These are phyloP conservation scores for Ceratobasidium theobromae DNA, from an alignment of 1,284 basidiomycete species.

Conservation along the genomic window DNA sequence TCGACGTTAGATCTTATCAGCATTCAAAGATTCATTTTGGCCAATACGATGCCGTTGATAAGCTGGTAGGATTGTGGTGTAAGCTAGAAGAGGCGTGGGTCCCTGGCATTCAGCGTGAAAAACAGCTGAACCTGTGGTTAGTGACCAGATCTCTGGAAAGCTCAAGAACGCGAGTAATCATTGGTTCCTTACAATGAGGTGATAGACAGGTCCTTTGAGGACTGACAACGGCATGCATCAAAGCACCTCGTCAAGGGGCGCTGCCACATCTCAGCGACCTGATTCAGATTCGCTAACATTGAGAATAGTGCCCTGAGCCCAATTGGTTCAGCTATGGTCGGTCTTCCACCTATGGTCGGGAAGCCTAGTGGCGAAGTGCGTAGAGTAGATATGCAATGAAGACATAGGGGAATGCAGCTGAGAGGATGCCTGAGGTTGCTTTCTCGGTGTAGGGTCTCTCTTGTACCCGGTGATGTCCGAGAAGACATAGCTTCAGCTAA, in stretches of 20 bases:
- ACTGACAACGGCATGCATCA: background rate
- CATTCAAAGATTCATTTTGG: background rate
- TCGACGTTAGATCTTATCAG: background rate
- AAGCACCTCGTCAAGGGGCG: background rate
- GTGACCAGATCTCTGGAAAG: background rate
- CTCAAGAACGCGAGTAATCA: background rate
- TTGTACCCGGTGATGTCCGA: background rate
- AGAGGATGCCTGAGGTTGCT: background rate
- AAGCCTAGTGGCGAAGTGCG: slow-evolving; percentile 12
- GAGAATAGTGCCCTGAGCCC: background rate
- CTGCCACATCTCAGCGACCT: background rate
- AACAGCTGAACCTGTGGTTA: background rate
- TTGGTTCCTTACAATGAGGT: background rate
- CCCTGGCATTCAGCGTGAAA: background rate
- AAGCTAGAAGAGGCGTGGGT: background rate
- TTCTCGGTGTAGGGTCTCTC: background rate
- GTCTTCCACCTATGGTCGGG: background rate
- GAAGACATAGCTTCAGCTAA: background rate
- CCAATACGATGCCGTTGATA: background rate
- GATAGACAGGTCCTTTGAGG: background rate
- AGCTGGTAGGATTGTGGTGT: background rate
- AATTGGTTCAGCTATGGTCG: background rate
- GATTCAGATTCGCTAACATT: background rate
- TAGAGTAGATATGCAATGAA: slow-evolving; percentile 21
- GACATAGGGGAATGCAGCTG: slow-evolving; percentile 1